Evolutionary conservation across 2,329 filamentous ascomycete genomes (phyloP).

Genomic region (Fusarium oxysporum): DNA sequence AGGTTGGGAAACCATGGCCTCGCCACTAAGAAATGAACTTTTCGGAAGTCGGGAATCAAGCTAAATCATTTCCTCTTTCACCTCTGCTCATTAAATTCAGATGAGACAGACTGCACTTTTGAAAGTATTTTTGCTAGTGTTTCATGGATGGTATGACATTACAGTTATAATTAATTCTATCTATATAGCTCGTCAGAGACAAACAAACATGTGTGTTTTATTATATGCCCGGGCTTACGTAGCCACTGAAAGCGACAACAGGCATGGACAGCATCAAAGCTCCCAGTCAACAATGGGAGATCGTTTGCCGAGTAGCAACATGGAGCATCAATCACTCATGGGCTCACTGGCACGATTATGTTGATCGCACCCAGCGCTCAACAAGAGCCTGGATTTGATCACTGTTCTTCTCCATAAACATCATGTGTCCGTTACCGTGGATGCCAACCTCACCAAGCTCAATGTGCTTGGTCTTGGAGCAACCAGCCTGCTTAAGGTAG

Average conservation of each 20-base stretch:
- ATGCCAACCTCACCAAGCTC: conserved; percentile 35
- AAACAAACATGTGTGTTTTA: neutral
- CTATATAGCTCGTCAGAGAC: neutral
- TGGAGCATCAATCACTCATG: neutral
- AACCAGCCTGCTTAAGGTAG: conserved; percentile 36
- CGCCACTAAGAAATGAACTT: too few relatives aligned
- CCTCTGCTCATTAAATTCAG: too few relatives aligned
- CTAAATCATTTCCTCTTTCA: too few relatives aligned
- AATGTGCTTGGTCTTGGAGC: conserved; percentile 32
- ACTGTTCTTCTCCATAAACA: conserved; percentile 43
- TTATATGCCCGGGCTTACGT: neutral
- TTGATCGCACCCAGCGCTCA: neutral
- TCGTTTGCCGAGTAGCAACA: neutral
- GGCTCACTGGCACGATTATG: neutral
- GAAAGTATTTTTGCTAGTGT: neutral
- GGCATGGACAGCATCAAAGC: neutral
- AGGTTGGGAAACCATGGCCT: too few relatives aligned
- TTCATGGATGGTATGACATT: neutral
- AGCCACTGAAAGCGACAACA: neutral
- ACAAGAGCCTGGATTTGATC: conserved; percentile 8
- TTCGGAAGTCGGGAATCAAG: too few relatives aligned
- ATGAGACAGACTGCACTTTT: too few relatives aligned
- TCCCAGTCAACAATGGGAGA: rapidly evolving
- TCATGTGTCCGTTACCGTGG: conserved; percentile 40
- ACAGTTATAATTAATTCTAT: neutral